Conservation (phyloP, 1,284 basidiomycete species). For the Boletus hoseneyae region DNA sequence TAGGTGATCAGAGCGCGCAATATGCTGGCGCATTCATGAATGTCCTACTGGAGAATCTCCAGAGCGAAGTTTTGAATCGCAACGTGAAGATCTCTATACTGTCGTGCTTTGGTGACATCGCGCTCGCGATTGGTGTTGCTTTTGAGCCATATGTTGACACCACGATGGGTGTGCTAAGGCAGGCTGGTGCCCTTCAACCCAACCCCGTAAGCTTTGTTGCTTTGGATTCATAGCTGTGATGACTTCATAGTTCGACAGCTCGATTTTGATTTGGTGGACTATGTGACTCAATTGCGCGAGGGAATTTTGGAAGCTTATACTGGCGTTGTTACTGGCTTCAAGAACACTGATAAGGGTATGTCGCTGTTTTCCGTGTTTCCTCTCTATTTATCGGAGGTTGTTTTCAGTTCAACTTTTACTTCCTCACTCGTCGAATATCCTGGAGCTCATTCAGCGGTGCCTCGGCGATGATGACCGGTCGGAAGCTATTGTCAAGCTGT, state of each 20-base stretch:
- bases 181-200: slow-evolving; percentile 84
- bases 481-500: slow-evolving; percentile 74
- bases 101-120: slow-evolving; percentile 96
- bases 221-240: background rate
- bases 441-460: slow-evolving; percentile 81
- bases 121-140: slow-evolving; percentile 81
- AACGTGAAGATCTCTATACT: slow-evolving; percentile 97
- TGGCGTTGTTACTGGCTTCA: slow-evolving; percentile 89
- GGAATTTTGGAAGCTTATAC: slow-evolving; percentile 97
- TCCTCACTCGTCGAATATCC: slow-evolving; percentile 72
- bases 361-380: slow-evolving; percentile 3
- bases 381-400: slow-evolving; percentile 5
- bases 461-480: slow-evolving; percentile 82
- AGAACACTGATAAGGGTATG: slow-evolving; percentile 76
- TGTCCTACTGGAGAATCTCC: slow-evolving; percentile 87
- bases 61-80: slow-evolving; percentile 87
- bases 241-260: slow-evolving; percentile 44
- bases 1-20: slow-evolving; percentile 79
- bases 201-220: slow-evolving; percentile 63
- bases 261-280: slow-evolving; percentile 90
- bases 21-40: slow-evolving; percentile 90
- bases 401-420: slow-evolving; percentile 60
- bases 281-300: slow-evolving; percentile 88
- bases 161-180: slow-evolving; percentile 88
- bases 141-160: slow-evolving; percentile 92